Percentiles rank a stretch among this genome's conserved stretches.
Evolutionary conservation across 495 filamentous ascomycete species (phyloP).

Genomic region (Pyrenula aspistea): DNA sequence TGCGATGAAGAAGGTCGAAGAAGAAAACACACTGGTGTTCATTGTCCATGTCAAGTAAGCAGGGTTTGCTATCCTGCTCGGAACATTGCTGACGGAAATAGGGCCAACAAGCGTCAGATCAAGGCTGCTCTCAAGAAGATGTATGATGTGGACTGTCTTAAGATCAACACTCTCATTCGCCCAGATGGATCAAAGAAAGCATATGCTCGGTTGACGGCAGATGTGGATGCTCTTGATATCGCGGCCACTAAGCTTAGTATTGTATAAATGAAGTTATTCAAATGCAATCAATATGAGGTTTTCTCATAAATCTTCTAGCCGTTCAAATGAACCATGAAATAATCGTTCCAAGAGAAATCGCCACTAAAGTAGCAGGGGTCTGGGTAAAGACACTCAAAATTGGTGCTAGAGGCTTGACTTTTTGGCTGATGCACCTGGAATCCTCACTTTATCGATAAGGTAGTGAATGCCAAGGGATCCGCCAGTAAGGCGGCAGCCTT

Average conservation of each 20-base stretch:
- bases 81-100: too few species aligned
- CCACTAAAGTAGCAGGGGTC: too few species aligned
- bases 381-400: too few species aligned
- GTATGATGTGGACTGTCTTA: slow-evolving; percentile 94
- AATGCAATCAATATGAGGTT: too few species aligned
- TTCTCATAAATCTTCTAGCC: too few species aligned
- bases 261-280: too few species aligned
- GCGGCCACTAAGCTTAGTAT: slow-evolving; percentile 97
- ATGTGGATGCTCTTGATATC: slow-evolving; percentile 98
- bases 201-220: slow-evolving; percentile 83
- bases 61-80: too few species aligned
- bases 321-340: too few species aligned
- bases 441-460: too few species aligned
- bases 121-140: slow-evolving; percentile 97
- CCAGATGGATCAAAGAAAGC: slow-evolving; percentile 98
- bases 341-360: too few species aligned
- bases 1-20: slow-evolving; percentile 99
- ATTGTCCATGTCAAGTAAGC: slow-evolving; percentile 97
- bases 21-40: slow-evolving; percentile 99
- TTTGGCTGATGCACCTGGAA: too few species aligned
- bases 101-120: slow-evolving; percentile 99
- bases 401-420: too few species aligned
- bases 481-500: not conserved
- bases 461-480: not conserved
- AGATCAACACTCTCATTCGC: slow-evolving; percentile 98